Evolutionary conservation across 805 yeast genomes (phyloP).

Genomic region (Candida arabinofermentans): DNA sequence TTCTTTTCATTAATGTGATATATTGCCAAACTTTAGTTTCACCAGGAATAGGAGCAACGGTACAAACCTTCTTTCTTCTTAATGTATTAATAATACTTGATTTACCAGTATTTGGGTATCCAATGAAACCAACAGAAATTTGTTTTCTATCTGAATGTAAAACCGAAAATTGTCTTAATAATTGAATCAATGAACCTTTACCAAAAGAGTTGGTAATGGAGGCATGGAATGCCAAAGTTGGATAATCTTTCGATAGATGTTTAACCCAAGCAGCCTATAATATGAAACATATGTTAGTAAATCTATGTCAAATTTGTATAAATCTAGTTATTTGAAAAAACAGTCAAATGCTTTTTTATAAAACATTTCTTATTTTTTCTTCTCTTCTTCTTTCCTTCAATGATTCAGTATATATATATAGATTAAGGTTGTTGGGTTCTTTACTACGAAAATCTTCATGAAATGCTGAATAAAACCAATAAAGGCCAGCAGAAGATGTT

Average conservation of each 20-base stretch:
- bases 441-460: constrained; percentile 73
- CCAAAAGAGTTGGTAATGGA: constrained; percentile 97
- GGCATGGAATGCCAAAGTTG: constrained; percentile 97
- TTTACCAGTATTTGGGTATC: constrained; percentile 98
- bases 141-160: constrained; percentile 92
- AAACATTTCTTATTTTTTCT: not conserved
- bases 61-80: constrained; percentile 92
- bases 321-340: not conserved
- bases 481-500: constrained; percentile 38
- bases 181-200: constrained; percentile 91
- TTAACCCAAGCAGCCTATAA: constrained; percentile 97
- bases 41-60: constrained; percentile 98
- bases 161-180: constrained; percentile 87
- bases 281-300: constrained; percentile 10
- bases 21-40: constrained; percentile 99
- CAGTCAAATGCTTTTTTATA: not conserved
- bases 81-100: constrained; percentile 93
- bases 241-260: constrained; percentile 83
- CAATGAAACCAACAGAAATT: constrained; percentile 94
- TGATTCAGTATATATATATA: not conserved
- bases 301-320: too few species aligned
- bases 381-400: not conserved
- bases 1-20: constrained; percentile 93
- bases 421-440: constrained; percentile 62
- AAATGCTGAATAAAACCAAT: constrained; percentile 3